These are phyloP conservation scores for Darksidea phi DNA, from an alignment of 495 filamentous ascomycete genomes.

Conservation along the genomic window DNA sequence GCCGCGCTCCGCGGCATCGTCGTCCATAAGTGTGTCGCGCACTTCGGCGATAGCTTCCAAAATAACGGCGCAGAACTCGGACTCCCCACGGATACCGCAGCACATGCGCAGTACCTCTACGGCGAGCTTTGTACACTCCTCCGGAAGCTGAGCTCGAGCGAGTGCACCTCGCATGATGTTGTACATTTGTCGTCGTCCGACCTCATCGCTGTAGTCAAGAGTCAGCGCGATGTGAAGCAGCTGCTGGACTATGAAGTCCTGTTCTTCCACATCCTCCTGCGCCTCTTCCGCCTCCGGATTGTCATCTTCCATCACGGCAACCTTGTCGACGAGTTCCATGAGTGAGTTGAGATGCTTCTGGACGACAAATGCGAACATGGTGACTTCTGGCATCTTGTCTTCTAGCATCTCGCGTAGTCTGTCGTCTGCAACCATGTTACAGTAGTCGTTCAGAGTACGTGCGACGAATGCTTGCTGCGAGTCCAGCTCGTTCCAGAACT, in stretches of 20 bases:
- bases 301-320: slow-evolving; percentile 51
- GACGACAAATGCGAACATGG: slow-evolving; percentile 78
- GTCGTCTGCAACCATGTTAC: slow-evolving; percentile 64
- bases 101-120: slow-evolving; percentile 78
- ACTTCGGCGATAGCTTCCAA: slow-evolving; percentile 93
- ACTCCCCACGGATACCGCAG: slow-evolving; percentile 79
- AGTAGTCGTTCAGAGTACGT: slow-evolving; percentile 91
- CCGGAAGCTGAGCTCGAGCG: slow-evolving; percentile 81
- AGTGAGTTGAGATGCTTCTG: slow-evolving; percentile 75
- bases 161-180: slow-evolving; percentile 79
- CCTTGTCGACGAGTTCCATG: slow-evolving; percentile 64
- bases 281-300: slow-evolving; percentile 66
- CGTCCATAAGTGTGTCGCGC: slow-evolving; percentile 75
- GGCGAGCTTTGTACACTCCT: slow-evolving; percentile 85
- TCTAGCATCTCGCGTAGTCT: slow-evolving; percentile 71
- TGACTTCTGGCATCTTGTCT: slow-evolving; percentile 94
- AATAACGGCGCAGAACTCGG: slow-evolving; percentile 89
- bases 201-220: slow-evolving; percentile 86
- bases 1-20: slow-evolving; percentile 43
- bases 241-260: slow-evolving; percentile 94
- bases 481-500: slow-evolving; percentile 82
- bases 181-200: slow-evolving; percentile 93
- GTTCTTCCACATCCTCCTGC: slow-evolving; percentile 70
- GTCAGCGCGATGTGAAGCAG: slow-evolving; percentile 87
- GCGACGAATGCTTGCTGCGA: slow-evolving; percentile 85